Base-by-base conservation (phyloP, 148 eudicot species). In the Spergularia marina region DNA sequence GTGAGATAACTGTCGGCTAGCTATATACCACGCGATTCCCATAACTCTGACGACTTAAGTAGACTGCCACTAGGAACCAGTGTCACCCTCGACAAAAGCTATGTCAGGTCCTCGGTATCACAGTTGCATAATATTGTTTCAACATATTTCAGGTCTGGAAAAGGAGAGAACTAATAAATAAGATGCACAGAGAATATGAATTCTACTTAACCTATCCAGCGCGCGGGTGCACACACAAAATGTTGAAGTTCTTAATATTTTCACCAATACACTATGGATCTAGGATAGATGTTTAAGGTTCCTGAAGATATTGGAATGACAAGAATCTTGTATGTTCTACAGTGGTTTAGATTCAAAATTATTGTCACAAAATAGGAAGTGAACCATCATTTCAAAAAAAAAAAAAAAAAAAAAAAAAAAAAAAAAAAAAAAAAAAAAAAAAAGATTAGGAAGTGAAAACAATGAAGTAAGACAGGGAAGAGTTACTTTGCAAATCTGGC, bases 1-100 rank as follows among this genome's bases (percentile, higher is more conserved):
- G 72, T 90, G 89, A n/a, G 76, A 74, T 76, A 94, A 79, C 75
- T 89, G 97, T 75, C 61, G 68, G 30, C 40, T 34, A 52, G 61
- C 79, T 44, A 76, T 76, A 66, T 21, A 2, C n/a, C 53, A 25
- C 16, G 65, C 36, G 63, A 71, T 47, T 6, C 65, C 76, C 83
- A 80, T 80, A 49, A 21, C 57, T 65, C 10, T 18, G 60, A 58
- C 72, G 60, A 63, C 44, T 70, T 57, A 18, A 55, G 36, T 30
- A 30, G 10, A 57, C 20, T 5, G 21, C 67, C 40, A 16, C 36
- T 12, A 69, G 17, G 52, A 58, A 47, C 49, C 49, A 44, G 49
- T 44, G 49, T 44, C 10, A 6, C 49, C 7, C 7, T 6, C 8
- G 49, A 44, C 49, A 44, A 44, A 6, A 44, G 49, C 49, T 44